These are phyloP conservation scores for Cercospora citrullina DNA, from an alignment of 2,329 filamentous ascomycete genomes.

Conservation along the genomic window DNA sequence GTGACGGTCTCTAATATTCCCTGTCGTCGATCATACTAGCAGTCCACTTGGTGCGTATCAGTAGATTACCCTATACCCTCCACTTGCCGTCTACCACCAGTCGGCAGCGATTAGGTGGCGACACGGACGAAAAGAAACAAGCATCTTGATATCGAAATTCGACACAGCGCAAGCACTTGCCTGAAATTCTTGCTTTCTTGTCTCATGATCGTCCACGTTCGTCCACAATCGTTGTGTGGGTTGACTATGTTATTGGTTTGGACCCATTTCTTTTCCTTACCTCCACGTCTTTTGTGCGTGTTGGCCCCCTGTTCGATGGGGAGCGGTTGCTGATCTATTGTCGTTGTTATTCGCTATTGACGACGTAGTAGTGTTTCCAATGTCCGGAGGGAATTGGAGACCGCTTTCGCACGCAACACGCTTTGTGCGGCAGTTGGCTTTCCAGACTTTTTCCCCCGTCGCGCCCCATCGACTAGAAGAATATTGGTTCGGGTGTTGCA, in stretches of 20 bases:
- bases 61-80: constrained; percentile 3
- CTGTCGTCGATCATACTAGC: constrained; percentile 11
- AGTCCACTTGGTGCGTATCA: constrained; percentile 7
- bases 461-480: background rate
- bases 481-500: background rate
- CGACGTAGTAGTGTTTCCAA: background rate
- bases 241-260: background rate
- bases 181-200: background rate
- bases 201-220: background rate
- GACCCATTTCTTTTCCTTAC: background rate
- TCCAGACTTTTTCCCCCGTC: background rate
- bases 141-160: constrained; percentile 5
- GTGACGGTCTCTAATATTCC: constrained; percentile 1
- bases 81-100: constrained; percentile 3
- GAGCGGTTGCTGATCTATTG: background rate
- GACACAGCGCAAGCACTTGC: background rate
- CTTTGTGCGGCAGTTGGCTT: background rate
- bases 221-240: background rate
- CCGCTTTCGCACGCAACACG: background rate
- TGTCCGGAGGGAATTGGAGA: background rate
- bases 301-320: background rate
- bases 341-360: background rate
- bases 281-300: background rate
- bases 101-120: background rate
- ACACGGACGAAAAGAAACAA: background rate